A percentile compares a stretch with the other conserved stretches of the same genome.
phyloP scores from a whole-genome alignment of 2,329 filamentous ascomycete genomes.

The Fusarium sp. region DNA sequence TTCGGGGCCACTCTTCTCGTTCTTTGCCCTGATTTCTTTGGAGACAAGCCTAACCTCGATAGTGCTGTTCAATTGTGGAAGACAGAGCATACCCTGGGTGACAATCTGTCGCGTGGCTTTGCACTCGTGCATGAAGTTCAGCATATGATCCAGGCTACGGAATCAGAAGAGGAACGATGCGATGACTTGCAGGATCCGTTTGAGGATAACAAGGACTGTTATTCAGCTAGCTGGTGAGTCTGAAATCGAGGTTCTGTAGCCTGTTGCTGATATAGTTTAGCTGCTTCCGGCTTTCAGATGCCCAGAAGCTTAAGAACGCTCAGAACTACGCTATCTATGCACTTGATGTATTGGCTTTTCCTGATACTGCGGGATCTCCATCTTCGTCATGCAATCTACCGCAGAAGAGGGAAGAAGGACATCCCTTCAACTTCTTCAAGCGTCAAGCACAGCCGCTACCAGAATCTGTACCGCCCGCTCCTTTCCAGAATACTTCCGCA shows the following conservation, averaged over 20 bases:
- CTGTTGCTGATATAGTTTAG: background rate
- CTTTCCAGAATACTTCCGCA: background rate
- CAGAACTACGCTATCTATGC: background rate
- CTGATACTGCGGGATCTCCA: background rate
- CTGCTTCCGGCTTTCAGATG: background rate
- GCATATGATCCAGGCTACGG: background rate
- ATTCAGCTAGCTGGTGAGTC: background rate
- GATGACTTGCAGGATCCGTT: background rate
- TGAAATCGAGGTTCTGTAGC: accelerated
- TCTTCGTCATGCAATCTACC: background rate
- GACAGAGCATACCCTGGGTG: background rate
- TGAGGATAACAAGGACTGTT: background rate
- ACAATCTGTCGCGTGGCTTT: background rate
- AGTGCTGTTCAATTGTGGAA: background rate
- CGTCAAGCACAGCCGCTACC: background rate
- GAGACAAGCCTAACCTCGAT: background rate
- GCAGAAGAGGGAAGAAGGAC: background rate
- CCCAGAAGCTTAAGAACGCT: background rate
- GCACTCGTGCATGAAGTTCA: background rate
- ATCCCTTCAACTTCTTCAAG: background rate
- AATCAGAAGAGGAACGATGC: background rate
- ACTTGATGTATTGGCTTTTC: background rate
- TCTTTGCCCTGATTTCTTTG: background rate
- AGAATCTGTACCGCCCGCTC: background rate
- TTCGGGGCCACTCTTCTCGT: background rate